A percentile compares a stretch with the other conserved stretches of the same genome.
Evolutionary conservation across 768 basidiomycete genomes (phyloP).

Genomic region (Tulasnella sp.): DNA sequence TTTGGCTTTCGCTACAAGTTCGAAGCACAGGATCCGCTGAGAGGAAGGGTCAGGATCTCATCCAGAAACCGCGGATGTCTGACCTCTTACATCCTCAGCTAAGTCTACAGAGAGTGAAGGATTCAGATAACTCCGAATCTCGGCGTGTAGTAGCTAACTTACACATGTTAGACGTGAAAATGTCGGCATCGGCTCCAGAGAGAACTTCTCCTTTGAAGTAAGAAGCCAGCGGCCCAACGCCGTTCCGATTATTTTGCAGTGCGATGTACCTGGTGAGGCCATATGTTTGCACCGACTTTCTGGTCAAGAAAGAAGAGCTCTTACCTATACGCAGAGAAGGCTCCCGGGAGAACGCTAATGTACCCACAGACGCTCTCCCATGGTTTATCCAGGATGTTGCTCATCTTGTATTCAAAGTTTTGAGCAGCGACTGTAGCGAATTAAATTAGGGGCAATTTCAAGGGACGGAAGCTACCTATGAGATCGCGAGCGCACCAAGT

Average conservation of each 20-base stretch:
- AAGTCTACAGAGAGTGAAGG: constrained; percentile 40
- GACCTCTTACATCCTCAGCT: constrained; percentile 64
- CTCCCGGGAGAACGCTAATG: constrained; percentile 31
- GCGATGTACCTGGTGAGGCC: constrained; percentile 26
- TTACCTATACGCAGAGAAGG: constrained; percentile 27
- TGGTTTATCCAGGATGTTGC: constrained; percentile 35
- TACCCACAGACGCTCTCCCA: constrained; percentile 32
- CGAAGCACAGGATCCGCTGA: constrained; percentile 27
- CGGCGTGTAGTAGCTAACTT: background rate
- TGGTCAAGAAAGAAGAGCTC: background rate
- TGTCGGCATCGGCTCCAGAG: constrained; percentile 18
- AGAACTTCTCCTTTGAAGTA: constrained; percentile 36
- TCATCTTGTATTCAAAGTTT: constrained; percentile 87
- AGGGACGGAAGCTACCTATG: background rate
- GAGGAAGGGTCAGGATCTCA: constrained; percentile 3
- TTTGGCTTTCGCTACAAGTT: constrained; percentile 24
- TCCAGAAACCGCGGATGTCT: background rate
- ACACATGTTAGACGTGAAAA: constrained; percentile 28
- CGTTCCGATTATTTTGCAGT: constrained; percentile 30
- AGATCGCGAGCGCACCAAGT: constrained; percentile 39
- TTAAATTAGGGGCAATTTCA: background rate
- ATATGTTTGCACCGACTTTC: background rate
- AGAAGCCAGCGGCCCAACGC: constrained; percentile 30
- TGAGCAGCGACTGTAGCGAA: constrained; percentile 65
- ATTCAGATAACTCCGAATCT: background rate